phyloP scores from a whole-genome alignment of 2,329 filamentous ascomycete species.

The Talaromyces sp. region DNA sequence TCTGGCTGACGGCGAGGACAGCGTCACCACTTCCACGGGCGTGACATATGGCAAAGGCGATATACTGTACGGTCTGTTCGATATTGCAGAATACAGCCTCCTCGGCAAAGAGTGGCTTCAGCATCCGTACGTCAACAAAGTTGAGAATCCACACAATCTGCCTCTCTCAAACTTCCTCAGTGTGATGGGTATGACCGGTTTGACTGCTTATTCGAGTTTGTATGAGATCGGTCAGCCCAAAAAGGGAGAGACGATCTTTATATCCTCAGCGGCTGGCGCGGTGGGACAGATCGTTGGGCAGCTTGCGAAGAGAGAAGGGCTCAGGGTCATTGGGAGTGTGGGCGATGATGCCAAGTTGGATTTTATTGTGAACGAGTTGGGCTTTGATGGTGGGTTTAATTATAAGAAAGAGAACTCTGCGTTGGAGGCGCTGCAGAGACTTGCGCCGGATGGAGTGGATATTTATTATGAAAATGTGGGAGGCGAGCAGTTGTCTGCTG shows the following conservation, averaged over 20 bases:
- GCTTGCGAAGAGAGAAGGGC: slow-evolving; percentile 74
- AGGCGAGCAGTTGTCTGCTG: slow-evolving; percentile 69
- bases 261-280: slow-evolving; percentile 74
- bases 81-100: slow-evolving; percentile 55
- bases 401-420: slow-evolving; percentile 75
- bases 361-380: slow-evolving; percentile 66
- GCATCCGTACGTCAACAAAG: slow-evolving; percentile 34
- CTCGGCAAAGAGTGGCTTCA: slow-evolving; percentile 49
- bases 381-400: slow-evolving; percentile 75
- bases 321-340: slow-evolving; percentile 75
- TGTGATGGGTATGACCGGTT: slow-evolving; percentile 71
- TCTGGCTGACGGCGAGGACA: slow-evolving; percentile 48
- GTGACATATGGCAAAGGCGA: slow-evolving; percentile 51
- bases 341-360: slow-evolving; percentile 77
- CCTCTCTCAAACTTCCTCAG: slow-evolving; percentile 76
- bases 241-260: slow-evolving; percentile 77
- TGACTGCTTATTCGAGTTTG: slow-evolving; percentile 71
- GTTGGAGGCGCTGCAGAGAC: slow-evolving; percentile 61
- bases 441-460: slow-evolving; percentile 75
- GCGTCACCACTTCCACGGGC: not conserved
- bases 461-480: slow-evolving; percentile 83
- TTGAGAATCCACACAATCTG: slow-evolving; percentile 20
- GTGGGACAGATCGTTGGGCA: slow-evolving; percentile 82
- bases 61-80: slow-evolving; percentile 65
- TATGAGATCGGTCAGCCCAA: slow-evolving; percentile 73